These are phyloP conservation scores for Centella asiatica DNA, from an alignment of 129 eudicot species.

Conservation along the genomic window DNA sequence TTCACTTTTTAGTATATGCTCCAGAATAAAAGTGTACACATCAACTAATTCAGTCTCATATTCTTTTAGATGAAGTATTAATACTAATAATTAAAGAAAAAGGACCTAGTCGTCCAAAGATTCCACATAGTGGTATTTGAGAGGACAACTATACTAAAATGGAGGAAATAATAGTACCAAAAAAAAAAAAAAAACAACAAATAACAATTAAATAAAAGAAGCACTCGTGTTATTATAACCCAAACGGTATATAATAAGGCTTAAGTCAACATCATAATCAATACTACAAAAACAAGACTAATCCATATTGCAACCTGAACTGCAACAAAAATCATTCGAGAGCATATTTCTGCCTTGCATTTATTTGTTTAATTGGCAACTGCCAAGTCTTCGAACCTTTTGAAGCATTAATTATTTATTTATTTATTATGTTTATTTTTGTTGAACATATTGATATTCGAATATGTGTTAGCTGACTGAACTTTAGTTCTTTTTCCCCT, in stretches of 20 bases:
- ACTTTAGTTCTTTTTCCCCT: too few species aligned
- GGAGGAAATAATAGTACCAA: too few species aligned
- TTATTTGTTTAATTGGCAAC: neutral
- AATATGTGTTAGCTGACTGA: too few species aligned
- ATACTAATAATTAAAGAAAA: too few species aligned
- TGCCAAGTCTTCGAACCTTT: neutral
- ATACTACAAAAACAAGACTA: neutral
- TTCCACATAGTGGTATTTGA: too few species aligned
- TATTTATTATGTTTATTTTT: neutral
- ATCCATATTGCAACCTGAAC: conserved; percentile 10
- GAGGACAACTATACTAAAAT: too few species aligned
- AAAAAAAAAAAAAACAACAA: neutral
- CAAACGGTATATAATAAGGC: neutral
- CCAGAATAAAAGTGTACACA: too few species aligned
- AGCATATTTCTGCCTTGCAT: neutral
- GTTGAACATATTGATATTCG: too few species aligned
- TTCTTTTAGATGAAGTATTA: too few species aligned
- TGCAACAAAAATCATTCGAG: neutral
- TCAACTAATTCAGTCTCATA: too few species aligned
- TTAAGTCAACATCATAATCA: conserved; percentile 6
- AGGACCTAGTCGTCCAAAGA: too few species aligned
- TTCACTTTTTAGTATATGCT: too few species aligned
- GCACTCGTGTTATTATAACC: neutral
- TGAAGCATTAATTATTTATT: neutral
- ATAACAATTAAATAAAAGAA: neutral